phyloP scores from a whole-genome alignment of 2,329 filamentous ascomycete genomes.

The Stagonosporopsis chrysanthemi region DNA sequence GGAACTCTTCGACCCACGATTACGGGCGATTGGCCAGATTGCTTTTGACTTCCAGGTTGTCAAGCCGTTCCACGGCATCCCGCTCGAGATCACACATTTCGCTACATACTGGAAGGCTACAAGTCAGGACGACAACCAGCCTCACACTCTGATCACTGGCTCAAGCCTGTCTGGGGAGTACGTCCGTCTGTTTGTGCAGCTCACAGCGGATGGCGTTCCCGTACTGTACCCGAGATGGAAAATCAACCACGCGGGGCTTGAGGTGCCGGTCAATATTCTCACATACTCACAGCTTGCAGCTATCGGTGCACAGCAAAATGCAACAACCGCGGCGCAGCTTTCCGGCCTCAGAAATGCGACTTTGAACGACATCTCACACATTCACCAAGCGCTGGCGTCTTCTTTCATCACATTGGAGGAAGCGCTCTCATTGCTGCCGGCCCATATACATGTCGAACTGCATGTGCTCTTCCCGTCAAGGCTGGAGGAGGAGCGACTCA shows the following conservation, averaged over 20 bases:
- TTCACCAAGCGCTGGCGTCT: constrained; percentile 75
- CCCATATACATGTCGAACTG: constrained; percentile 86
- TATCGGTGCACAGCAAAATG: constrained; percentile 49
- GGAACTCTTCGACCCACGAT: constrained; percentile 88
- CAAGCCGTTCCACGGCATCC: constrained; percentile 91
- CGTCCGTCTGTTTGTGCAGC: constrained; percentile 87
- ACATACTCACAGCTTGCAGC: constrained; percentile 74
- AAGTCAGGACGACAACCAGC: constrained; percentile 85
- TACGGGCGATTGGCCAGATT: constrained; percentile 91
- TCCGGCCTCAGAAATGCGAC: constrained; percentile 36
- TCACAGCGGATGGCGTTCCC: constrained; percentile 85
- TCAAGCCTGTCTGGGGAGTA: constrained; percentile 97
- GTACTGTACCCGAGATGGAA: constrained; percentile 89
- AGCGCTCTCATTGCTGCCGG: constrained; percentile 76
- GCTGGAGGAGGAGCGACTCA: constrained; percentile 73
- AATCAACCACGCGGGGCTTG: constrained; percentile 75
- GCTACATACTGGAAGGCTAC: constrained; percentile 99
- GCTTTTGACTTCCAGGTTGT: constrained; percentile 96
- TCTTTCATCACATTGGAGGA: constrained; percentile 83
- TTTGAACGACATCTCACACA: constrained; percentile 57
- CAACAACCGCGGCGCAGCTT: constrained; percentile 32
- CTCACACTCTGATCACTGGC: constrained; percentile 87
- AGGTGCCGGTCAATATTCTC: constrained; percentile 82
- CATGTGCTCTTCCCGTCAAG: constrained; percentile 85
- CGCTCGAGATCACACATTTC: constrained; percentile 96